A percentile compares a stretch with the other conserved stretches of the same genome.
These are phyloP conservation scores for Phyllosticta citrichinensis DNA, from an alignment of 2,329 filamentous ascomycete genomes.

Conservation along the genomic window DNA sequence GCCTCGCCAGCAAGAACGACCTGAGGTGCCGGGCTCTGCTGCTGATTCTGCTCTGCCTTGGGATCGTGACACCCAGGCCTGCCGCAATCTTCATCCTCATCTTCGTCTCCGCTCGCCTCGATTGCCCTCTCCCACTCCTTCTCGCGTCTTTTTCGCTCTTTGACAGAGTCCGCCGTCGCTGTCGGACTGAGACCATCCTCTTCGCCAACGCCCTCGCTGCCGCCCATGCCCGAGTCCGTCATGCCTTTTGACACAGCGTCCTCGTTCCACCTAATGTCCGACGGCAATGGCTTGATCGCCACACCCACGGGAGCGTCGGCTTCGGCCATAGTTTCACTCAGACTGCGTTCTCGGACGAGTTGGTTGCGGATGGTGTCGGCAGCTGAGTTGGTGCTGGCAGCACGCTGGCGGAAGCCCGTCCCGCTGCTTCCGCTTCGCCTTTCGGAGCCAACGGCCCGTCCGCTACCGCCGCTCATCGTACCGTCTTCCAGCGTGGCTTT, in stretches of 20 bases:
- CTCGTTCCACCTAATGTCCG: constrained; percentile 3
- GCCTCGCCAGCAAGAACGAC: neutral
- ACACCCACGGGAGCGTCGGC: neutral
- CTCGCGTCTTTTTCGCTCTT: neutral
- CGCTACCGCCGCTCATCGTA: neutral
- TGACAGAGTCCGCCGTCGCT: neutral
- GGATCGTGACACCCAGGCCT: neutral
- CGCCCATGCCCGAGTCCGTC: constrained; percentile 5
- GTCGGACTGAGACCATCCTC: neutral
- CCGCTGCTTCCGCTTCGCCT: neutral
- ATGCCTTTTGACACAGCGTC: constrained; percentile 1
- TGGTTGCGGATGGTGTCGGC: neutral
- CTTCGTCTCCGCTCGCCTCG: neutral
- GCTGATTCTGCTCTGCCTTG: neutral
- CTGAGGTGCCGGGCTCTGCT: neutral
- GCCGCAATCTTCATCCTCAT: neutral
- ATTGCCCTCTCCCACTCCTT: neutral
- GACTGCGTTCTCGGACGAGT: neutral
- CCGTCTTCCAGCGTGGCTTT: constrained; percentile 12
- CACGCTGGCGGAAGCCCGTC: neutral
- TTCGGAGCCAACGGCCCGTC: neutral
- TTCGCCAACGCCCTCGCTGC: neutral
- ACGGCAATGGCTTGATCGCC: constrained; percentile 1
- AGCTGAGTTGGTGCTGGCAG: neutral
- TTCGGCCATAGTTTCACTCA: constrained; percentile 1